These are phyloP conservation scores for Trichophyton rubrum DNA, from an alignment of 2,329 filamentous ascomycete genomes.

Conservation along the genomic window DNA sequence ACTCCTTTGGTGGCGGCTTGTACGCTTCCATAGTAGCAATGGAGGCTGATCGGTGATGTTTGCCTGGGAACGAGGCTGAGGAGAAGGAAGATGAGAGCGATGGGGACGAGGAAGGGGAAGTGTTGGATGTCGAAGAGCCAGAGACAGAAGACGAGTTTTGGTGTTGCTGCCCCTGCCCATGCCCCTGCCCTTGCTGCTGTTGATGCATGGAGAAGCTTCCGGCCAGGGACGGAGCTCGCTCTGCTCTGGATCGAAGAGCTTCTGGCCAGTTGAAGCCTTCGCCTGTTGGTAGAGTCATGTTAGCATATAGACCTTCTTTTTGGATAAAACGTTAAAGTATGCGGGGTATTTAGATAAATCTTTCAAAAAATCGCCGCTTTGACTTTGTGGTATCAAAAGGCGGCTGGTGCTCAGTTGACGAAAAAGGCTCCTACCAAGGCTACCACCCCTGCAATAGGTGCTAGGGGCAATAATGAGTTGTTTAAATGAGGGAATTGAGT, in stretches of 20 bases:
- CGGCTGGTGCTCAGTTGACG: background rate
- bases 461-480: background rate
- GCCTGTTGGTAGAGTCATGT: conserved; percentile 45
- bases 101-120: conserved; percentile 19
- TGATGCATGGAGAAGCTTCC: conserved; percentile 14
- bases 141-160: background rate
- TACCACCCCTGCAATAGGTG: background rate
- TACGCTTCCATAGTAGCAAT: conserved; percentile 41
- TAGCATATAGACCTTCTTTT: conserved; percentile 19
- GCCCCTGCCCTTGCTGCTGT: background rate
- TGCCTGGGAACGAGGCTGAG: conserved; percentile 26
- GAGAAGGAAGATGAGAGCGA: conserved; percentile 15
- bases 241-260: conserved; percentile 81
- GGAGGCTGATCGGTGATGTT: conserved; percentile 30
- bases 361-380: background rate
- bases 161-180: background rate
- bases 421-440: conserved; percentile 1
- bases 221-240: conserved; percentile 50
- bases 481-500: background rate
- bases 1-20: conserved; percentile 19
- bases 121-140: conserved; percentile 14
- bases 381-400: background rate
- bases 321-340: conserved; percentile 16
- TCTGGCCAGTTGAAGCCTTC: conserved; percentile 97
- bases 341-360: background rate